Conservation (phyloP, 2,329 filamentous ascomycete species). For the Fusarium austroafricanum region DNA sequence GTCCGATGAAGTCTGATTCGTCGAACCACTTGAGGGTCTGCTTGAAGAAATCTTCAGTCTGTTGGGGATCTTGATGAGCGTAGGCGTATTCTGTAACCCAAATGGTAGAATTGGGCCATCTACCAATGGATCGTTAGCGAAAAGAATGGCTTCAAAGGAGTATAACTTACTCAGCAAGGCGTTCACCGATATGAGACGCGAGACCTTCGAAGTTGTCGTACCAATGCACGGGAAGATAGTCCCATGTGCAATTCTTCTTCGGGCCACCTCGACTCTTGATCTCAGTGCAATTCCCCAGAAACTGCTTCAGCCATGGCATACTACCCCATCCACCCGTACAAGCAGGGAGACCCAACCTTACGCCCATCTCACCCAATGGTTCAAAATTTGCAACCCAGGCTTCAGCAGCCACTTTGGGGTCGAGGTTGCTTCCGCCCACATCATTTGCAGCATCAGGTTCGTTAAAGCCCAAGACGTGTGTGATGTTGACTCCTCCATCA, state of each 20-base stretch:
- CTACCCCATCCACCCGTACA: conserved; percentile 72
- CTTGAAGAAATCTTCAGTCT: conserved; percentile 76
- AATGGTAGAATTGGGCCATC: conserved; percentile 70
- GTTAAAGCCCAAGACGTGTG: conserved; percentile 80
- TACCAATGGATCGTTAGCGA: conserved; percentile 40
- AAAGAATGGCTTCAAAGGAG: not conserved
- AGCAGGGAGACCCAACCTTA: conserved; percentile 77
- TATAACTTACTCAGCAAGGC: conserved; percentile 49
- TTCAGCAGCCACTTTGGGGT: conserved; percentile 69
- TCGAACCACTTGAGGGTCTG: conserved; percentile 75
- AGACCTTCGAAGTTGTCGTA: conserved; percentile 77
- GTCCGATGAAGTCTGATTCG: conserved; percentile 63
- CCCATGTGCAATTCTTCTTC: conserved; percentile 67
- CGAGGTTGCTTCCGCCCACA: conserved; percentile 72
- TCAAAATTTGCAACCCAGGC: conserved; percentile 79
- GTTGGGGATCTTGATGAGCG: conserved; percentile 64
- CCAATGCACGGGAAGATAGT: conserved; percentile 75
- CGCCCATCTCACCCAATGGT: conserved; percentile 71
- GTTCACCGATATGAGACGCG: conserved; percentile 72
- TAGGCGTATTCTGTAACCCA: conserved; percentile 85
- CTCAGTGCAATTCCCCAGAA: conserved; percentile 71
- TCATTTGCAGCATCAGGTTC: conserved; percentile 73
- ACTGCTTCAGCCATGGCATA: conserved; percentile 74
- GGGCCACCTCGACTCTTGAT: conserved; percentile 60
- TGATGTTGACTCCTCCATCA: conserved; percentile 65